These are phyloP conservation scores for Pogostemon cablin DNA, from an alignment of 257 asterid species.

Conservation along the genomic window DNA sequence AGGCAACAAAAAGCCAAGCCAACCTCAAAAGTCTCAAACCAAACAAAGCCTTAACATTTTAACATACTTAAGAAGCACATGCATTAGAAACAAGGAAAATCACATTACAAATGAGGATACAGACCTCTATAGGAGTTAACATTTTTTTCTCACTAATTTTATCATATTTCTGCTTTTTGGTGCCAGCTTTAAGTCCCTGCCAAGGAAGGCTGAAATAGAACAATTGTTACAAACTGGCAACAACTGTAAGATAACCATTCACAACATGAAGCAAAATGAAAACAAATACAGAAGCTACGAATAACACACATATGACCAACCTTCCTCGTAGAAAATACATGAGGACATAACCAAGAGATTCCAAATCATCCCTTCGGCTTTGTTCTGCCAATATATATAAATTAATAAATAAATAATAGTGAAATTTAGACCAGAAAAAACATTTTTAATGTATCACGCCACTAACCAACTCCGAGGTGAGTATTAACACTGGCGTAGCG, in stretches of 20 bases:
- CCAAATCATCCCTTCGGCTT: constrained; percentile 97
- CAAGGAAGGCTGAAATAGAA: constrained; percentile 77
- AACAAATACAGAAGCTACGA: constrained; percentile 19
- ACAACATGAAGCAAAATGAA: constrained; percentile 17
- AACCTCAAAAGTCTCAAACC: too few species aligned
- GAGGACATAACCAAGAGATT: constrained; percentile 95
- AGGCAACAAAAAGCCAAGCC: too few species aligned
- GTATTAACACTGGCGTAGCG: constrained; percentile 96
- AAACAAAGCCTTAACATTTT: background rate
- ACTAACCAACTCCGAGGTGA: constrained; percentile 92
- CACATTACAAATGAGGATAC: constrained; percentile 21
- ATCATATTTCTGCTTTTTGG: constrained; percentile 96
- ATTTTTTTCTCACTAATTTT: constrained; percentile 95
- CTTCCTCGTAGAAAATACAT: constrained; percentile 99
- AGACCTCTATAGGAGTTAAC: constrained; percentile 92
- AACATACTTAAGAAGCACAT: constrained; percentile 22
- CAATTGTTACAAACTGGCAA: constrained; percentile 6
- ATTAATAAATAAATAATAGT: background rate
- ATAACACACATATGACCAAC: constrained; percentile 53
- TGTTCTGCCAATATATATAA: constrained; percentile 64
- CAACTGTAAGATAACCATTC: constrained; percentile 4
- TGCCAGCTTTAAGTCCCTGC: constrained; percentile 98
- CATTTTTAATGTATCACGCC: constrained; percentile 20
- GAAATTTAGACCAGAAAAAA: constrained; percentile 8
- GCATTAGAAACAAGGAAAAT: constrained; percentile 27